These are phyloP conservation scores for Postia placenta DNA, from an alignment of 768 basidiomycete genomes.

Conservation along the genomic window DNA sequence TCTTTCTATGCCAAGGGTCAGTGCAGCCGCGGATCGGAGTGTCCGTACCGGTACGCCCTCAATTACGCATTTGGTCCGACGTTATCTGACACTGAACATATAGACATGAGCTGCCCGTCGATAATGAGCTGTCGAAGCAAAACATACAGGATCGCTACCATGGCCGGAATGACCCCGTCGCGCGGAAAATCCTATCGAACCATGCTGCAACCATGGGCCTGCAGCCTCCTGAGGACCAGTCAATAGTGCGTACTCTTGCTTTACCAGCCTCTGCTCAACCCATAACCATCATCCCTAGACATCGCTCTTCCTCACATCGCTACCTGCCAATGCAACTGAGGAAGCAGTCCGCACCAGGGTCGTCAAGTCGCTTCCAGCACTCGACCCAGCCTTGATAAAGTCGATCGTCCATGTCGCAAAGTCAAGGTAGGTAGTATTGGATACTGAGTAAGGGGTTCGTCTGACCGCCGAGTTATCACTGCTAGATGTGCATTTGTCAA, in stretches of 20 bases:
- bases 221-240: conserved; percentile 81
- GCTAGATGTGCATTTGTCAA: conserved; percentile 91
- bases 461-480: not conserved
- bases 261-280: not conserved
- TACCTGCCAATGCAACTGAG: conserved; percentile 68
- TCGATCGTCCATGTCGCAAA: conserved; percentile 85
- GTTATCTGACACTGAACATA: not conserved
- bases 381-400: conserved; percentile 62
- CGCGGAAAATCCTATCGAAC: conserved; percentile 77
- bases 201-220: conserved; percentile 81
- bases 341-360: conserved; percentile 68
- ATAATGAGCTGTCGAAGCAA: conserved; percentile 83
- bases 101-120: conserved; percentile 84
- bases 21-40: conserved; percentile 86
- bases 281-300: conserved; percentile 49
- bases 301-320: conserved; percentile 78
- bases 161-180: conserved; percentile 90
- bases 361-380: conserved; percentile 55
- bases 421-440: conserved; percentile 48
- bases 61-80: not conserved
- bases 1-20: conserved; percentile 96
- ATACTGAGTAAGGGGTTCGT: too few species aligned
- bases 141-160: conserved; percentile 94
- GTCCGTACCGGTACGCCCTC: conserved; percentile 69
- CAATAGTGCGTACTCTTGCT: conserved; percentile 56